Conservation (phyloP, 2,329 filamentous ascomycete genomes). For the Spiromastix sp. region DNA sequence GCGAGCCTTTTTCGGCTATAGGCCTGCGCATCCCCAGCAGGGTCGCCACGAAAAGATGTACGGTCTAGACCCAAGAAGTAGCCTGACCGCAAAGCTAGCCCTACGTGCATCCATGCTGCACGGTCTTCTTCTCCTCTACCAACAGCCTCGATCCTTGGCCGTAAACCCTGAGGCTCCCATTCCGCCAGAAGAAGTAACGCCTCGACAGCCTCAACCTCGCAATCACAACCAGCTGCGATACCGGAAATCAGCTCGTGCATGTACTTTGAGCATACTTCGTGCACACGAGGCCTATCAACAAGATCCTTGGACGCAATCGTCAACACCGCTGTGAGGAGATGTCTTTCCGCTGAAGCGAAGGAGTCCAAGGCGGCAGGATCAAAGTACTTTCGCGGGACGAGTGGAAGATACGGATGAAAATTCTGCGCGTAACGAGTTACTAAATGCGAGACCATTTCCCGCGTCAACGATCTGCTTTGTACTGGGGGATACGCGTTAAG, state of each 20-base stretch:
- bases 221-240: constrained; percentile 55
- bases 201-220: constrained; percentile 61
- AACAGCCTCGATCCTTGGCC: constrained; percentile 50
- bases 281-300: constrained; percentile 51
- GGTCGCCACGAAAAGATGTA: constrained; percentile 54
- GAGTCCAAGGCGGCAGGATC: constrained; percentile 43
- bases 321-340: constrained; percentile 59
- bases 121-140: constrained; percentile 64
- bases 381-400: constrained; percentile 53
- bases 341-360: constrained; percentile 51
- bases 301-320: constrained; percentile 63
- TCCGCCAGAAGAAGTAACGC: constrained; percentile 60
- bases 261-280: constrained; percentile 56
- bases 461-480: constrained; percentile 35
- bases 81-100: constrained; percentile 56
- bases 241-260: constrained; percentile 60
- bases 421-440: constrained; percentile 51
- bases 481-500: constrained; percentile 35
- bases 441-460: constrained; percentile 41
- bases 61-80: constrained; percentile 62
- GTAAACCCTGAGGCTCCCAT: constrained; percentile 59
- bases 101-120: constrained; percentile 68
- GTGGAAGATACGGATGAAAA: constrained; percentile 61
- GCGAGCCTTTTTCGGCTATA: constrained; percentile 56
- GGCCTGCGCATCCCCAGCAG: constrained; percentile 47